These are phyloP conservation scores for Diutina pseudorugosa DNA, from an alignment of 1,139 yeast genomes.

Conservation along the genomic window DNA sequence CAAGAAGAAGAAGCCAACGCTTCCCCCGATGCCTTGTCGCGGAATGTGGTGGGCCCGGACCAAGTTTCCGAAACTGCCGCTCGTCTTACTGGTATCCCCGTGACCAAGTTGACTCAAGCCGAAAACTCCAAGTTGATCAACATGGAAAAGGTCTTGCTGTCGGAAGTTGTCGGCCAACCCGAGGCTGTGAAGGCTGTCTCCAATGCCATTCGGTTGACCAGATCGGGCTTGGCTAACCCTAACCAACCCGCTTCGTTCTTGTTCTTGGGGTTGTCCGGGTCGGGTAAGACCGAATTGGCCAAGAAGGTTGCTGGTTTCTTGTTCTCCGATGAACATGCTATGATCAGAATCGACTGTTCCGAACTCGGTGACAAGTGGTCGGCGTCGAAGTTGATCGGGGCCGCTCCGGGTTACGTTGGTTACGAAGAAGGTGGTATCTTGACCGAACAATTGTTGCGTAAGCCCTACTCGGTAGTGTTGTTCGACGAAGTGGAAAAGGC, in stretches of 20 bases:
- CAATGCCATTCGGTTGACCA: conserved; percentile 81
- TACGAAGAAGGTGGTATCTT: conserved; percentile 96
- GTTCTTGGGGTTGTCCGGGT: conserved; percentile 91
- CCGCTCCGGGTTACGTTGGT: conserved; percentile 98
- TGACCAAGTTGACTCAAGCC: conserved; percentile 87
- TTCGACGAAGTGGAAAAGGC: conserved; percentile 98
- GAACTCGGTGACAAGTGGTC: conserved; percentile 94
- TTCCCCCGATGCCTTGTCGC: conserved; percentile 49
- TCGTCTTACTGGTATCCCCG: conserved; percentile 96
- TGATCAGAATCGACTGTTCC: conserved; percentile 95
- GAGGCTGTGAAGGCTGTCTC: conserved; percentile 96
- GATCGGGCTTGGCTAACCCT: conserved; percentile 96
- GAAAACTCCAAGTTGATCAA: conserved; percentile 87
- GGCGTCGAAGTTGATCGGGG: conserved; percentile 87
- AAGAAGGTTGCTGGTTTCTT: conserved; percentile 92
- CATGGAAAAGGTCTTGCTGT: conserved; percentile 80
- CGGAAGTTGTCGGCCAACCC: conserved; percentile 86
- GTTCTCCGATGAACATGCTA: conserved; percentile 91
- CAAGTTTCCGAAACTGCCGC: conserved; percentile 97
- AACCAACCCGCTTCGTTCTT: conserved; percentile 92
- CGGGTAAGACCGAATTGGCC: conserved; percentile 97
- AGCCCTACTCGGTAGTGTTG: conserved; percentile 87
- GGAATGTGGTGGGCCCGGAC: conserved; percentile 85
- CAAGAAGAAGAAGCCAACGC: conserved; percentile 48
- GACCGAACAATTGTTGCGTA: conserved; percentile 81